Base-by-base conservation (phyloP, 1,284 basidiomycete genomes). In the Leccinum fallax region DNA sequence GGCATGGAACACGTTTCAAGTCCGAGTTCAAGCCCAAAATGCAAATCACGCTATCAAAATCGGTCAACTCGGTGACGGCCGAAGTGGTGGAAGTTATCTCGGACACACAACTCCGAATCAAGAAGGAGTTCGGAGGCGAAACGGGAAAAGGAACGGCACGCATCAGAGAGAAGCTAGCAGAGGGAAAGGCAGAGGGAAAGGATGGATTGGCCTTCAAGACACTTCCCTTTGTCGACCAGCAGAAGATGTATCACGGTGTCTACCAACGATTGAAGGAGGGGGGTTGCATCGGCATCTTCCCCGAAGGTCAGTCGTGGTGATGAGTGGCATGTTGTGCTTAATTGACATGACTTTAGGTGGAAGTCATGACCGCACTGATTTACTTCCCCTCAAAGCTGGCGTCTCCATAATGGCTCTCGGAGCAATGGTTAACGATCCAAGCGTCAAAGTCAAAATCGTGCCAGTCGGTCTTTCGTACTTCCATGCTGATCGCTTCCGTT, bases 351-450 rank as follows among this genome's bases (percentile, higher is more conserved):
- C 40, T 60, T 49, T 66, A 95, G 94, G 95, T 68, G 96, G 96
- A 61, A 97, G 95, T 61, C 96, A 98, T 77, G 96, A 98, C 78
- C 89, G 96, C 46, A 96, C 93, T 16, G 95, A 98, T 74, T 85
- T 98, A 59, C 83, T 98, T 40, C 96, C 96, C 1, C 83, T 98
- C 53, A 98, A 98, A 78, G 96, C 96, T 21, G 96, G 96, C 5
- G 95, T 98, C 54, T 92, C 95, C 1, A 86, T 98, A 68, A 98
- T 98, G 95, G 95, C 96, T n/a, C 84, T 98, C 5, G 96, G 96
- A 38, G 95, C 96, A 1, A 96, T 98, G 93, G 92, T 93, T 3
- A 90, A 92, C 64, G 87, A 98, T 74, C 89, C 94, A n/a, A 85
- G 81, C 57, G 82, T 95, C 57, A 87, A 88, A 67, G 94, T 98